phyloP scores from a whole-genome alignment of 1,284 basidiomycete species.

The Malassezia sympodialis region DNA sequence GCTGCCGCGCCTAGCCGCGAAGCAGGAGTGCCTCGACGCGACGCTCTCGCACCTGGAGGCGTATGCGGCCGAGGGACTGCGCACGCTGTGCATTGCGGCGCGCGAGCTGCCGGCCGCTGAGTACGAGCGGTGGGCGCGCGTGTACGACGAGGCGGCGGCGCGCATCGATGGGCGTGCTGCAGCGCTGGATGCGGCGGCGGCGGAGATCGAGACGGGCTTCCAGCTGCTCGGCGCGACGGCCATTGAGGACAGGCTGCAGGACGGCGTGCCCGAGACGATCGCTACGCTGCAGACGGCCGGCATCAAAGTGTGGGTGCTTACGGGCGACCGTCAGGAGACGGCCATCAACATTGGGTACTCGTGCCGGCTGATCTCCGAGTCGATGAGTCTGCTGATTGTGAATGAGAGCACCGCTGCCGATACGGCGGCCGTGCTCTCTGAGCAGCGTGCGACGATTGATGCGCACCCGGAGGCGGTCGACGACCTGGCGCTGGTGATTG shows the following conservation, averaged over 20 bases:
- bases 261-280: conserved; percentile 95
- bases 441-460: conserved; percentile 80
- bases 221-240: conserved; percentile 89
- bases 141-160: conserved; percentile 82
- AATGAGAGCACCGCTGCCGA: conserved; percentile 78
- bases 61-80: conserved; percentile 77
- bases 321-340: conserved; percentile 95
- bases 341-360: conserved; percentile 99
- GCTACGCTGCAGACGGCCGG: conserved; percentile 95
- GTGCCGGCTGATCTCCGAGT: conserved; percentile 89
- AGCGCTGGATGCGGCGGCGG: conserved; percentile 85
- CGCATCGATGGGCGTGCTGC: conserved; percentile 87
- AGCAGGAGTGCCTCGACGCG: conserved; percentile 71
- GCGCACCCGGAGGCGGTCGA: conserved; percentile 88
- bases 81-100: conserved; percentile 91
- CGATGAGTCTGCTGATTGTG: conserved; percentile 88
- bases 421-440: conserved; percentile 75
- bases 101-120: conserved; percentile 82
- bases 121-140: conserved; percentile 74
- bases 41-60: conserved; percentile 77
- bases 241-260: conserved; percentile 96
- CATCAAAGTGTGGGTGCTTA: conserved; percentile 98
- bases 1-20: conserved; percentile 31
- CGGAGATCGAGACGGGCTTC: conserved; percentile 88
- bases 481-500: conserved; percentile 88